Conservation (phyloP, 495 filamentous ascomycete genomes). For the Neurospora sp. region DNA sequence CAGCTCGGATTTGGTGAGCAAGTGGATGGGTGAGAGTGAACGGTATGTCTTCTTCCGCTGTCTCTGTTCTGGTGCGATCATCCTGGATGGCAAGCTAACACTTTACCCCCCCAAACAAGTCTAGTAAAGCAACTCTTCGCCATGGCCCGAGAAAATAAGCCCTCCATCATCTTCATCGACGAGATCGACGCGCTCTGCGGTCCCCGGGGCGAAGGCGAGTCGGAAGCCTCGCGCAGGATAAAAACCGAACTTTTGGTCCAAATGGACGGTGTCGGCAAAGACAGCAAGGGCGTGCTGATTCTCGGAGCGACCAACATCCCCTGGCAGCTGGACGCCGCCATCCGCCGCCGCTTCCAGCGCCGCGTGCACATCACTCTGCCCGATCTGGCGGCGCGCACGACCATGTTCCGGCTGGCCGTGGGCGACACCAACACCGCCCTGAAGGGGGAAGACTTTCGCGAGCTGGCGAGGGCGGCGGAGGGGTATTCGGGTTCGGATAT, state of each 20-base stretch:
- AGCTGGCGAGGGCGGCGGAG: constrained; percentile 70
- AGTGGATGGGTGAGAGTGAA: constrained; percentile 99
- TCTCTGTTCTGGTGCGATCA: too few relatives aligned
- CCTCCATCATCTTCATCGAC: constrained; percentile 98
- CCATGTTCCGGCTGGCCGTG: constrained; percentile 93
- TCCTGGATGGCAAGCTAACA: too few relatives aligned
- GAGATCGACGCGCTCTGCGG: constrained; percentile 97
- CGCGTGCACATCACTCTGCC: constrained; percentile 91
- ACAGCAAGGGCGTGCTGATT: constrained; percentile 86
- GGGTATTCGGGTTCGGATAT: constrained; percentile 97
- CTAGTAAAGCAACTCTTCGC: constrained; percentile 95
- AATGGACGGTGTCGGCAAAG: constrained; percentile 97
- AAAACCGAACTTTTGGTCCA: constrained; percentile 98
- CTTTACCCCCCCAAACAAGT: constrained; percentile 30
- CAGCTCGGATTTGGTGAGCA: constrained; percentile 90
- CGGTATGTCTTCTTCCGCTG: constrained; percentile 40
- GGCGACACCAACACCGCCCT: constrained; percentile 86
- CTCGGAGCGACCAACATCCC: constrained; percentile 97
- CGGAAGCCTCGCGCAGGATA: constrained; percentile 91
- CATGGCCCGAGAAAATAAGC: constrained; percentile 97
- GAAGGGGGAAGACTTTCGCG: constrained; percentile 63
- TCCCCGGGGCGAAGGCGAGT: constrained; percentile 93
- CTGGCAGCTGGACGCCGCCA: constrained; percentile 98
- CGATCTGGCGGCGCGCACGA: constrained; percentile 77
- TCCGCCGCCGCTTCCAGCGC: constrained; percentile 90